Evolutionary conservation across 2,329 filamentous ascomycete genomes (phyloP).

Genomic region (Anthostomella pinea): DNA sequence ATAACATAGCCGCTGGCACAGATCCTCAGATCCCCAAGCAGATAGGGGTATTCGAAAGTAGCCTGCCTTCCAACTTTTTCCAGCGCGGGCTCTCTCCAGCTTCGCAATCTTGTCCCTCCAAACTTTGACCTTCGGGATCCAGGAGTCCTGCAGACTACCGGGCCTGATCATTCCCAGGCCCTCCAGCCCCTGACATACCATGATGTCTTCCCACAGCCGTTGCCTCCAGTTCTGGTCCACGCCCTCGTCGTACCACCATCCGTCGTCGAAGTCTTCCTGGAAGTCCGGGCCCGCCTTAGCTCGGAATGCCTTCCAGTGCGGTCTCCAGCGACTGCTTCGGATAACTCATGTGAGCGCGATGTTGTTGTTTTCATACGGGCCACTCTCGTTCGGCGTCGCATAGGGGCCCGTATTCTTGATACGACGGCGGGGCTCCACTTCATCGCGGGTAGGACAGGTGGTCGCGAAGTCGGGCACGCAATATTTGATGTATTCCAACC

Average conservation of each 20-base stretch:
- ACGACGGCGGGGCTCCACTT: background rate
- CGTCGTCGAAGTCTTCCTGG: constrained; percentile 1
- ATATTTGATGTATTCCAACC: constrained; percentile 16
- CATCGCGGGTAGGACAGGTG: background rate
- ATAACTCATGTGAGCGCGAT: constrained; percentile 6
- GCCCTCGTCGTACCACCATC: constrained; percentile 1
- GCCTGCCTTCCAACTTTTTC: constrained; percentile 3
- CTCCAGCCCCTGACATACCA: constrained; percentile 18
- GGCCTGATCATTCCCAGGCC: constrained; percentile 11
- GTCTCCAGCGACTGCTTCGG: constrained; percentile 5
- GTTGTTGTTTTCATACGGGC: no score
- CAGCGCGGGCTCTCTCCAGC: constrained; percentile 6
- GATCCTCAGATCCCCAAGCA: constrained; percentile 11
- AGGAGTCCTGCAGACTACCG: constrained; percentile 4
- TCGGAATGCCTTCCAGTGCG: constrained; percentile 6
- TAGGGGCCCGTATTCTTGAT: constrained; percentile 50
- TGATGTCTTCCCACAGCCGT: constrained; percentile 9
- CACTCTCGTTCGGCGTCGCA: no score
- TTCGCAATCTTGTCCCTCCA: constrained; percentile 14
- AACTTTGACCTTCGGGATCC: constrained; percentile 9
- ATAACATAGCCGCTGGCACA: no score
- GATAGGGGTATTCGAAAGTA: constrained; percentile 15
- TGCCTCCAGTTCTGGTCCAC: constrained; percentile 4
- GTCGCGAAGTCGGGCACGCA: constrained; percentile 10
- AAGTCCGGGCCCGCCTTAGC: constrained; percentile 8